Conservation (phyloP, 2,329 filamentous ascomycete genomes). For the Penicillium sclerotigenum region DNA sequence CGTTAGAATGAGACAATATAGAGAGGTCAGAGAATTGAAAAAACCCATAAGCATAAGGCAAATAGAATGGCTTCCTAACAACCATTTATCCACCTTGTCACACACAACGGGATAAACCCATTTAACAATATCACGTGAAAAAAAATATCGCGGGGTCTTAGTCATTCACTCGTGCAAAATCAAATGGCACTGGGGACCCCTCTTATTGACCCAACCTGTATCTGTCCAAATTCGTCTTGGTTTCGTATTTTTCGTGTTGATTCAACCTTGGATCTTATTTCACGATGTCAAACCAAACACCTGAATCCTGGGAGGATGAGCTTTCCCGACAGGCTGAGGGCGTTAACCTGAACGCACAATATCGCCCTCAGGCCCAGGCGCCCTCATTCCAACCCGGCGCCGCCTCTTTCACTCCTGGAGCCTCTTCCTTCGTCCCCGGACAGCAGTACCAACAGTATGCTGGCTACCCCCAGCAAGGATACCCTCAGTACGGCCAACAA, state of each 20-base stretch:
- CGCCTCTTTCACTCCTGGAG: conserved; percentile 69
- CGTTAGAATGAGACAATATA: background rate
- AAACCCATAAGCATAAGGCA: background rate
- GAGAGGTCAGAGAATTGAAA: background rate
- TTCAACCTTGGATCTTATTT: conserved; percentile 17
- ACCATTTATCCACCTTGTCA: background rate
- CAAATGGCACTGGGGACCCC: conserved; percentile 24
- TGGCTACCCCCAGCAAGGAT: conserved; percentile 19
- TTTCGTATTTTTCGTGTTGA: conserved; percentile 20
- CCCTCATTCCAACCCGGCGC: conserved; percentile 64
- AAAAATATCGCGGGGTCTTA: conserved; percentile 22
- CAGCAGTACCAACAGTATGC: conserved; percentile 63
- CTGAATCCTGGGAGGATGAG: conserved; percentile 94
- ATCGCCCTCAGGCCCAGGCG: conserved; percentile 49
- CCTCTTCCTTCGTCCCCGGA: conserved; percentile 68
- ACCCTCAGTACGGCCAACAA: conserved; percentile 41
- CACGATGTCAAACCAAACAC: conserved; percentile 70
- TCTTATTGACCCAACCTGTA: conserved; percentile 14
- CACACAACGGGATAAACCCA: background rate
- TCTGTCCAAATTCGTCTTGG: conserved; percentile 21
- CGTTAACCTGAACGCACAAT: conserved; percentile 65
- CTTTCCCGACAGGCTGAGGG: conserved; percentile 74
- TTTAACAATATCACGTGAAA: conserved; percentile 16
- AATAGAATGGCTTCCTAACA: background rate
- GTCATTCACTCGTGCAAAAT: conserved; percentile 23